Conservation (phyloP, 441 rosid genomes). For the Populus hybrid region DNA sequence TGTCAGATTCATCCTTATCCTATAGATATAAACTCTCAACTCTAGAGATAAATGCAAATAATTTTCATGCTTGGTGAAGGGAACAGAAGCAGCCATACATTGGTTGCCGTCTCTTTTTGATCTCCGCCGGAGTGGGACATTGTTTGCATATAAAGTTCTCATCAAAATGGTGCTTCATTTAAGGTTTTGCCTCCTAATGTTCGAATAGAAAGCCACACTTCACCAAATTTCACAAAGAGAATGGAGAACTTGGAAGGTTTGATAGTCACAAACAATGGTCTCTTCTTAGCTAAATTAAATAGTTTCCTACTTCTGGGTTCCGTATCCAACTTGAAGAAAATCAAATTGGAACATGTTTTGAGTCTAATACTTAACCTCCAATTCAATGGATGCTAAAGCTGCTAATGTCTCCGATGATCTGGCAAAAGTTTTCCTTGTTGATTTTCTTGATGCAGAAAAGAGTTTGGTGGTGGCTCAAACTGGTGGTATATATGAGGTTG, state of each 20-base stretch:
- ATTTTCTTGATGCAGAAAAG: no score
- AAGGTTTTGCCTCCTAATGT: conserved; percentile 57
- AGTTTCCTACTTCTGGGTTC: conserved; percentile 37
- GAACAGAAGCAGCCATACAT: conserved; percentile 23
- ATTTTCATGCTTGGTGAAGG: conserved; percentile 41
- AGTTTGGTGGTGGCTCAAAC: no score
- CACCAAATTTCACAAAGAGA: conserved; percentile 46
- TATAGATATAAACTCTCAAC: no score
- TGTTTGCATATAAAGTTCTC: conserved; percentile 50
- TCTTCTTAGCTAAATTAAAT: conserved; percentile 28
- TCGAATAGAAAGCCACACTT: conserved; percentile 30
- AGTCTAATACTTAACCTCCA: conserved; percentile 20
- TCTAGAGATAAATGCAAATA: conserved; percentile 32
- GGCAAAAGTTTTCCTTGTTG: no score
- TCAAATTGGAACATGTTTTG: conserved; percentile 45
- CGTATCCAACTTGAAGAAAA: conserved; percentile 48
- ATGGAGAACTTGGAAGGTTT: conserved; percentile 54
- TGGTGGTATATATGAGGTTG: no score
- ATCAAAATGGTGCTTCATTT: conserved; percentile 43
- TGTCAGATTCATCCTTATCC: conserved; percentile 16
- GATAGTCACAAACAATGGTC: conserved; percentile 36
- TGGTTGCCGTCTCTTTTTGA: conserved; percentile 45
- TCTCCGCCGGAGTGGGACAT: conserved; percentile 44
- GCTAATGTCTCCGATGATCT: no score
- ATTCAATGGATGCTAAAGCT: no score